These are phyloP conservation scores for Clonostachys sp. DNA, from an alignment of 2,329 filamentous ascomycete genomes.

Conservation along the genomic window DNA sequence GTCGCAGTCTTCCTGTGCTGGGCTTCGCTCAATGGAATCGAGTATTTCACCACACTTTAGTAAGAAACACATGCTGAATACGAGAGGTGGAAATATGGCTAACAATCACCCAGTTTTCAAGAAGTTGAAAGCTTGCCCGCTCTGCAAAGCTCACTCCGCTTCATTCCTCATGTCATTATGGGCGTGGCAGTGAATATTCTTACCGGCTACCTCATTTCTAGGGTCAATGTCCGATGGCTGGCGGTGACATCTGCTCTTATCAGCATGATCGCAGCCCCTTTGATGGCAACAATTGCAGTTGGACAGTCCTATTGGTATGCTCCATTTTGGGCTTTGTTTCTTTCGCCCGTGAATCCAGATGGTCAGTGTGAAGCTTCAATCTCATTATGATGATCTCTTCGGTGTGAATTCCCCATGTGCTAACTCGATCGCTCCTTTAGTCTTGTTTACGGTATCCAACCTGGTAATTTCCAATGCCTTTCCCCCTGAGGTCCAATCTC, in stretches of 20 bases:
- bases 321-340: constrained; percentile 35
- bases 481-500: constrained; percentile 45
- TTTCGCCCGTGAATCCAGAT: constrained; percentile 37
- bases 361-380: constrained; percentile 12
- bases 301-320: constrained; percentile 45
- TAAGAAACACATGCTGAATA: constrained; percentile 14
- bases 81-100: constrained; percentile 1
- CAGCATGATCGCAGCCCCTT: constrained; percentile 38
- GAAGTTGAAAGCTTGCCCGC: constrained; percentile 38
- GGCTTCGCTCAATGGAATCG: constrained; percentile 39
- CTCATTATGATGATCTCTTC: not conserved
- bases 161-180: constrained; percentile 39
- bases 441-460: constrained; percentile 50
- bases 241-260: constrained; percentile 33
- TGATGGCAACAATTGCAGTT: constrained; percentile 48
- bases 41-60: constrained; percentile 43
- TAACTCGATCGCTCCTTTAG: constrained; percentile 8
- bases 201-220: constrained; percentile 33
- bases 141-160: constrained; percentile 38
- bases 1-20: constrained; percentile 40
- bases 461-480: constrained; percentile 51
- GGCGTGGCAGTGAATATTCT: constrained; percentile 34
- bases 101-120: constrained; percentile 32
- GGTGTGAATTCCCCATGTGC: not conserved
- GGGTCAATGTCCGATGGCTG: constrained; percentile 28